Base-by-base conservation (phyloP, 768 basidiomycete genomes). In the Termitomyces sp. region DNA sequence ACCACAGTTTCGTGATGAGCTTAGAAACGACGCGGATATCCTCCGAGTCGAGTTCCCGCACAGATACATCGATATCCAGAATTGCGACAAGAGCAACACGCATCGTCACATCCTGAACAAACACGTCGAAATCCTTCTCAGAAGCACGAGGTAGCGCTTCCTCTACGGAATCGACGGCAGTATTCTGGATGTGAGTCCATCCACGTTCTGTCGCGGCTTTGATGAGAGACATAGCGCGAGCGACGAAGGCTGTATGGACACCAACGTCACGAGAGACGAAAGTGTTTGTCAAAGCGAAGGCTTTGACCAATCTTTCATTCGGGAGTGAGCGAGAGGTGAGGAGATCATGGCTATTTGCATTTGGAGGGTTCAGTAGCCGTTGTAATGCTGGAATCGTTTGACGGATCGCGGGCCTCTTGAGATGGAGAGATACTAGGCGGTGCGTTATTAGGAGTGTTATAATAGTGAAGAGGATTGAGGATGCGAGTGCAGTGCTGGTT, bases 1-100 rank as follows among this genome's bases (percentile, higher is more conserved):
- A 57, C 82, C 82, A 83, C 5, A 82, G 72, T 0, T 70, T 63
- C 29, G 78, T 81, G 42, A 87, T 78, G 6, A 69, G 68, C 0
- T 48, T 50, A 0, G 81, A 70, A 15, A 82, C 75, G 16, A 64
- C 55, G 26, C 62, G 51, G 53, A 84, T 61, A 37, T 78, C 72
- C 10, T 62, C 58, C n/a, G 68, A 49, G 5, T 68, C 62, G 7
- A 82, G 64, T 2, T 62, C 63, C 1, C 65, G 59, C 13, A 69
- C 61, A 20, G 74, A 65, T n/a, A 61, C 58, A 18, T 72, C 64
- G 29, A 72, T 64, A 6, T 62, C 66, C 24, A 84, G 67, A 3
- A 86, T 69, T 1, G 73, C 77, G 10, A 73, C 64, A 28, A 80
- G 66, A 31, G 81, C 73, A 5, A 72, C 66, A 16, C 74, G 73